Conservation (phyloP, 2,329 filamentous ascomycete species). For the Clathrospora elynae region DNA sequence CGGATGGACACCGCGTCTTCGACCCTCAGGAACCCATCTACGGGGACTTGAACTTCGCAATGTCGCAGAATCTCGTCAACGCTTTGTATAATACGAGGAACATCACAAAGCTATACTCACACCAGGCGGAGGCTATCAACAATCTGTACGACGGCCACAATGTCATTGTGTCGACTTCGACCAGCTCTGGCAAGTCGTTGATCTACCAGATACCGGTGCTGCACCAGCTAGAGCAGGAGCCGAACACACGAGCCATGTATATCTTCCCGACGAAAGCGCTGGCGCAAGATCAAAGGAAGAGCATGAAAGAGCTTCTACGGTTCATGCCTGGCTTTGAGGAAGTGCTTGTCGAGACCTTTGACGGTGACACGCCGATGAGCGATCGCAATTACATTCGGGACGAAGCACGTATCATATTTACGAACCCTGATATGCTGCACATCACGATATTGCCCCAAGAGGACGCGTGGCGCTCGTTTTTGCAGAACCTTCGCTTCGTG, state of each 20-base stretch:
- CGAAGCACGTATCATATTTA: constrained; percentile 90
- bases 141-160: constrained; percentile 78
- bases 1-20: constrained; percentile 88
- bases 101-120: constrained; percentile 84
- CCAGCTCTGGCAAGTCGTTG: constrained; percentile 95
- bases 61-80: constrained; percentile 94
- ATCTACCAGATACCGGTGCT: constrained; percentile 96
- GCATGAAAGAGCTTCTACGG: constrained; percentile 79
- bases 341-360: constrained; percentile 86
- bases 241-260: constrained; percentile 84
- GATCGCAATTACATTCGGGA: constrained; percentile 82
- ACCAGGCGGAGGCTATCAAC: constrained; percentile 94
- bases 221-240: constrained; percentile 80
- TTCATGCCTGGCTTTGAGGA: constrained; percentile 80
- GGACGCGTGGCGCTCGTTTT: constrained; percentile 81
- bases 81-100: constrained; percentile 89
- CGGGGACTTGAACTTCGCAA: constrained; percentile 80
- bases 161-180: constrained; percentile 92
- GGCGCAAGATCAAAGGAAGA: constrained; percentile 90
- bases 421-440: constrained; percentile 97
- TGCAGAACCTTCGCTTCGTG: constrained; percentile 89
- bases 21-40: constrained; percentile 81
- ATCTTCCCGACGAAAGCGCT: constrained; percentile 98
- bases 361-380: constrained; percentile 87
- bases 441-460: constrained; percentile 93